Evolutionary conservation across 371 early-diverging fungal species (phyloP).

Genomic region (Apophysomyces variabilis): DNA sequence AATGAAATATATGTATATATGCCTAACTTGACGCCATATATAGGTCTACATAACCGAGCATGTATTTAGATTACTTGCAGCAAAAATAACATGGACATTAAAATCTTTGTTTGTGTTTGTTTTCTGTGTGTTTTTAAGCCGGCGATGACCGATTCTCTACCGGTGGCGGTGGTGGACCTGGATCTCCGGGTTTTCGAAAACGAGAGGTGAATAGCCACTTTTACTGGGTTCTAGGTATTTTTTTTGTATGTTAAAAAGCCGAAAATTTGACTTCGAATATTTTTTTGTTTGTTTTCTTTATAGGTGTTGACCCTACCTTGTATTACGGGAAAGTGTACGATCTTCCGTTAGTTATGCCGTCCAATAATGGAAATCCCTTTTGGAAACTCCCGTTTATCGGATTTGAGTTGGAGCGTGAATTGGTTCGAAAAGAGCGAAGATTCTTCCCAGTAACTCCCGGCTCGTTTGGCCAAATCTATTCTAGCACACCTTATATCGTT

Average conservation of each 20-base stretch:
- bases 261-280: neutral
- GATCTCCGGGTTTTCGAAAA: slow-evolving; percentile 29
- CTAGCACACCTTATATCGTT: slow-evolving; percentile 30
- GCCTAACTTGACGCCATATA: neutral
- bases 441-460: neutral
- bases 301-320: slow-evolving; percentile 27
- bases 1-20: too few relatives aligned
- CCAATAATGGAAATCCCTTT: slow-evolving; percentile 28
- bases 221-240: slow-evolving; percentile 19
- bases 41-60: slow-evolving; percentile 17
- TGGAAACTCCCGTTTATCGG: slow-evolving; percentile 37
- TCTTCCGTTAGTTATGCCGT: slow-evolving; percentile 17
- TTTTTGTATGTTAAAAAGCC: neutral
- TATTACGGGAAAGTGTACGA: slow-evolving; percentile 28
- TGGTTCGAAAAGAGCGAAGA: neutral
- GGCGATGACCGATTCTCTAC: slow-evolving; percentile 32
- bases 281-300: neutral
- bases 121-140: slow-evolving; percentile 15
- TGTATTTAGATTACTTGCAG: slow-evolving; percentile 13
- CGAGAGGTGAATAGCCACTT: slow-evolving; percentile 17
- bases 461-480: slow-evolving; percentile 27
- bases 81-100: neutral
- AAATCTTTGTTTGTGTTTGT: too few relatives aligned
- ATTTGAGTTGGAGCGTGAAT: slow-evolving; percentile 11
- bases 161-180: slow-evolving; percentile 20